phyloP scores from a whole-genome alignment of 768 basidiomycete genomes.

The Lentinula sp. region DNA sequence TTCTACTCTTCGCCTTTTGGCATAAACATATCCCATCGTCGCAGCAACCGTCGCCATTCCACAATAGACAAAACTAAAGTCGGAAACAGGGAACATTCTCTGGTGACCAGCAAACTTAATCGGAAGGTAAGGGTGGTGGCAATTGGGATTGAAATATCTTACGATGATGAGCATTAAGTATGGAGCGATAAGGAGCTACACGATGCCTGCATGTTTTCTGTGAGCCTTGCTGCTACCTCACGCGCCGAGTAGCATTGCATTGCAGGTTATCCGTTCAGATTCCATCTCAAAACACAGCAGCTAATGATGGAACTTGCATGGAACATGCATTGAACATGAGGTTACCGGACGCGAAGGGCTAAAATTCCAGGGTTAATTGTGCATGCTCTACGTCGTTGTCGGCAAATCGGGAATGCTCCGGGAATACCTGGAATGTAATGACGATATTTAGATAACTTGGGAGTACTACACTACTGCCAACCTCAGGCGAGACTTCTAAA shows the following conservation, averaged over 20 bases:
- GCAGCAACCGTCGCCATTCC: conserved; percentile 33
- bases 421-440: too few species aligned
- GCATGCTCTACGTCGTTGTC: too few species aligned
- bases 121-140: not conserved
- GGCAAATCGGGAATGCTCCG: too few species aligned
- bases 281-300: not conserved
- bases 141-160: not conserved
- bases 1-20: conserved; percentile 1
- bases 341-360: not conserved
- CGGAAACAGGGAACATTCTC: conserved; percentile 24
- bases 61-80: conserved; percentile 25
- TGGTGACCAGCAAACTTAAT: not conserved
- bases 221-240: conserved; percentile 5
- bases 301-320: not conserved
- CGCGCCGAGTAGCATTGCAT: not conserved
- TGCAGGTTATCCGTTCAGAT: not conserved
- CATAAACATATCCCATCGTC: conserved; percentile 26
- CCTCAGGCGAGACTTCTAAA: too few species aligned
- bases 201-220: not conserved
- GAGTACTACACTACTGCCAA: too few species aligned
- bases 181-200: not conserved
- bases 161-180: not conserved
- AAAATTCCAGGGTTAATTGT: not conserved
- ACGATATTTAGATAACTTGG: too few species aligned
- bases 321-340: not conserved